Conservation (phyloP, 768 basidiomycete genomes). For the Steccherinum ochraceum region DNA sequence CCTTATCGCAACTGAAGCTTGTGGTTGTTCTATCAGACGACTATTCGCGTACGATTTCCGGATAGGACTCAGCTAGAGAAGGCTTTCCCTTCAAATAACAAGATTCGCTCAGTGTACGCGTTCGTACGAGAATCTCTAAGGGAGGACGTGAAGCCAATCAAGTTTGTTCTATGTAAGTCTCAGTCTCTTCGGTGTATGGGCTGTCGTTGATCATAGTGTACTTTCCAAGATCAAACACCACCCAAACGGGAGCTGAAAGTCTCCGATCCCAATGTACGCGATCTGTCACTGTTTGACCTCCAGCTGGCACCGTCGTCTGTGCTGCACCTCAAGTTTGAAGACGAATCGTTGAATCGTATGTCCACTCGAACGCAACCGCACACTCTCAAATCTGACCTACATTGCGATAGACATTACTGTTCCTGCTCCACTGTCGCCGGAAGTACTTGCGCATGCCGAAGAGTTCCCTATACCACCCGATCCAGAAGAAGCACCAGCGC, state of each 20-base stretch:
- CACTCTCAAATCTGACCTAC: not conserved
- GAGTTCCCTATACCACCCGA: conserved; percentile 60
- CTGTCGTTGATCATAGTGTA: conserved; percentile 1
- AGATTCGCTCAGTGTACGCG: conserved; percentile 78
- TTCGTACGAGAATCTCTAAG: conserved; percentile 69
- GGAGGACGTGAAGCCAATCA: conserved; percentile 71
- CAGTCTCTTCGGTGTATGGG: not conserved
- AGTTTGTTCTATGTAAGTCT: conserved; percentile 77
- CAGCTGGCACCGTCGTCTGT: conserved; percentile 77
- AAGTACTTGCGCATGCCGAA: conserved; percentile 50
- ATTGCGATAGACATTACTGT: conserved; percentile 39
- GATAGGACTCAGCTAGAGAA: conserved; percentile 81
- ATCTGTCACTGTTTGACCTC: conserved; percentile 60
- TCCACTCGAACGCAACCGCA: no score
- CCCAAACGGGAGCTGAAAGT: conserved; percentile 81
- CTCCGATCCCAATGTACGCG: conserved; percentile 67
- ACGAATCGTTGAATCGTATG: conserved; percentile 64
- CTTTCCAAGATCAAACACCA: conserved; percentile 61
- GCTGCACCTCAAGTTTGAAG: conserved; percentile 69
- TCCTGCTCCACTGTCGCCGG: conserved; percentile 58
- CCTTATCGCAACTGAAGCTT: not conserved
- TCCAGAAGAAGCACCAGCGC: conserved; percentile 19
- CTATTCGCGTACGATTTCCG: conserved; percentile 73
- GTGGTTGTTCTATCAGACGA: conserved; percentile 44
- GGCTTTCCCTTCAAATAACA: conserved; percentile 68